phyloP scores from a whole-genome alignment of 2,329 filamentous ascomycete species.

The Ophiostoma pallidulum region DNA sequence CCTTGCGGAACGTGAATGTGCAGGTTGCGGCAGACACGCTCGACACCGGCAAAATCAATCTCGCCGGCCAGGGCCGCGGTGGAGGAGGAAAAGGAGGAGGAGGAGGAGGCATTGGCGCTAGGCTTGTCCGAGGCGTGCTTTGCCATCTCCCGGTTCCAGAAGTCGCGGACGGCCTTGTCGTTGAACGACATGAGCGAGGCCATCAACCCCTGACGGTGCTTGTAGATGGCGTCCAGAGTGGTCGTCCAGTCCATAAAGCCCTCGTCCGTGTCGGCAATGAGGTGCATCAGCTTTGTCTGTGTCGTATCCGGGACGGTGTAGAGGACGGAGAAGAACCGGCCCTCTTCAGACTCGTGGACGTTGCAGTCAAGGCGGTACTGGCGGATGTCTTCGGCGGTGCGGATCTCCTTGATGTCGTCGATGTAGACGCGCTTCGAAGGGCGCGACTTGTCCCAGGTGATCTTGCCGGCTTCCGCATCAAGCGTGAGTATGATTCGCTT shows the following conservation, averaged over 20 bases:
- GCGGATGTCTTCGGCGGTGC: slow-evolving; percentile 70
- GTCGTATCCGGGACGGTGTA: slow-evolving; percentile 71
- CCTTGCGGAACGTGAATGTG: slow-evolving; percentile 83
- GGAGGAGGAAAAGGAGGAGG: too few relatives aligned
- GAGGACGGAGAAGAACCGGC: slow-evolving; percentile 80
- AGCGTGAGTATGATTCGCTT: slow-evolving; percentile 65
- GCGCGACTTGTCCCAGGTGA: slow-evolving; percentile 74
- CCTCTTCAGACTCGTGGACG: slow-evolving; percentile 55
- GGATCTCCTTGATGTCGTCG: slow-evolving; percentile 88
- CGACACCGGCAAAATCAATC: slow-evolving; percentile 69
- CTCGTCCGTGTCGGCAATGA: slow-evolving; percentile 67
- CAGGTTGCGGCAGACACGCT: slow-evolving; percentile 75
- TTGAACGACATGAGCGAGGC: slow-evolving; percentile 78
- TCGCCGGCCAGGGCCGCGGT: slow-evolving; percentile 51
- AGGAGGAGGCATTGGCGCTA: too few relatives aligned
- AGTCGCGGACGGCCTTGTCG: slow-evolving; percentile 68
- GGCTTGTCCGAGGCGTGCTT: slow-evolving; percentile 43
- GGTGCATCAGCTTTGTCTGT: slow-evolving; percentile 78
- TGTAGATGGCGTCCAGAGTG: slow-evolving; percentile 74
- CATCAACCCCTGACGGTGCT: slow-evolving; percentile 83
- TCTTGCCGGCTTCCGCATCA: slow-evolving; percentile 74
- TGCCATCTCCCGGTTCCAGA: slow-evolving; percentile 80
- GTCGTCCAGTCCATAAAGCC: slow-evolving; percentile 72
- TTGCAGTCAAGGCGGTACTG: slow-evolving; percentile 83
- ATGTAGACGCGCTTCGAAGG: slow-evolving; percentile 83